Percentiles rank a stretch among this genome's conserved stretches.
Conservation (phyloP, 2,329 filamentous ascomycete genomes). For the Fusarium palustre region DNA sequence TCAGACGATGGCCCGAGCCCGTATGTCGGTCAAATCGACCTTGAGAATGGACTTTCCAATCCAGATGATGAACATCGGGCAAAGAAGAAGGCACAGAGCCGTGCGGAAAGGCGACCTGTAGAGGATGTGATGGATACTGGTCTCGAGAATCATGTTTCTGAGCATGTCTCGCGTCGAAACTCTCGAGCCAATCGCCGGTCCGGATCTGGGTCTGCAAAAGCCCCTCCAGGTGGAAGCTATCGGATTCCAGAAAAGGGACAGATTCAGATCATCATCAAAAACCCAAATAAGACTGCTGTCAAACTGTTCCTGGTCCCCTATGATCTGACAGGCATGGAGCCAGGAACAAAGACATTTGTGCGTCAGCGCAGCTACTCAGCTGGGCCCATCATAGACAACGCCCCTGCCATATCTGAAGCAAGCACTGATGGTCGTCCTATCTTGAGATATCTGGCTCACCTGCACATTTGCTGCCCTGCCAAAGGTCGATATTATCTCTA, state of each 20-base stretch:
- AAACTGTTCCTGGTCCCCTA: slow-evolving; percentile 96
- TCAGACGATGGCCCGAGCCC: slow-evolving; percentile 90
- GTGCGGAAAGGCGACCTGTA: slow-evolving; percentile 53
- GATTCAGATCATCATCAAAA: slow-evolving; percentile 96
- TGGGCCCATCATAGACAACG: slow-evolving; percentile 82
- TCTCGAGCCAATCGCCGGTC: slow-evolving; percentile 65
- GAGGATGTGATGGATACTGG: slow-evolving; percentile 45
- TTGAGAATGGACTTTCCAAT: slow-evolving; percentile 81
- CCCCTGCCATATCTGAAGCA: slow-evolving; percentile 50
- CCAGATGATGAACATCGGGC: slow-evolving; percentile 60
- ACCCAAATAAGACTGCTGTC: slow-evolving; percentile 97
- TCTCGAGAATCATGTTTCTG: slow-evolving; percentile 33
- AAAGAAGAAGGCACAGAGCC: slow-evolving; percentile 62
- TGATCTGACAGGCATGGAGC: slow-evolving; percentile 90
- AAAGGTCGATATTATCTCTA: slow-evolving; percentile 90
- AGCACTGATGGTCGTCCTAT: slow-evolving; percentile 69
- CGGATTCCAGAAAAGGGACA: slow-evolving; percentile 94
- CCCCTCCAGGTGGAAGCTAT: slow-evolving; percentile 88
- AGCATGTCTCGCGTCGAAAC: slow-evolving; percentile 48
- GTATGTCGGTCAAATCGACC: slow-evolving; percentile 92
- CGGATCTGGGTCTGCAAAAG: slow-evolving; percentile 60
- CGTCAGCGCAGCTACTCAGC: slow-evolving; percentile 93
- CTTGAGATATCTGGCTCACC: slow-evolving; percentile 88
- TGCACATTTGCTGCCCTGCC: slow-evolving; percentile 90
- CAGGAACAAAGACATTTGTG: slow-evolving; percentile 95